These are phyloP conservation scores for Debaryomyces coudertii DNA, from an alignment of 1,139 yeast genomes.

Conservation along the genomic window DNA sequence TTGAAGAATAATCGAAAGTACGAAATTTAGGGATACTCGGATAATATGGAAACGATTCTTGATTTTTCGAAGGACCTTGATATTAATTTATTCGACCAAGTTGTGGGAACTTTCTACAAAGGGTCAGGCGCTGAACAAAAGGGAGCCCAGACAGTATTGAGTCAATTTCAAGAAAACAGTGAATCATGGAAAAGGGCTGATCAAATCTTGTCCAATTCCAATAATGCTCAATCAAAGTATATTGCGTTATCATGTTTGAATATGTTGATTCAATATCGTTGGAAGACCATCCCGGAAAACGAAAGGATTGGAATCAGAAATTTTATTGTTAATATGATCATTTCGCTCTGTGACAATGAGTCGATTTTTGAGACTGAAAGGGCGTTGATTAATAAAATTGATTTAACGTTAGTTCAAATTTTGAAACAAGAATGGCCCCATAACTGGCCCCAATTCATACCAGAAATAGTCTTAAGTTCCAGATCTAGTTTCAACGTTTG, in stretches of 20 bases:
- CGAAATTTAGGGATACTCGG: background rate
- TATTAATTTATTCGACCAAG: slow-evolving; percentile 74
- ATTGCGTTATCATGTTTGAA: slow-evolving; percentile 90
- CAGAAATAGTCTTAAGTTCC: slow-evolving; percentile 86
- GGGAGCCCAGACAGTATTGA: slow-evolving; percentile 79
- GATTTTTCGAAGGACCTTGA: slow-evolving; percentile 88
- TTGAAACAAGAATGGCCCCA: slow-evolving; percentile 99
- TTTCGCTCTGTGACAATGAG: slow-evolving; percentile 87
- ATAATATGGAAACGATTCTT: slow-evolving; percentile 78
- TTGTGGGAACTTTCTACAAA: slow-evolving; percentile 84
- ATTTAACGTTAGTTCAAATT: slow-evolving; percentile 88
- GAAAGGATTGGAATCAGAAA: slow-evolving; percentile 90
- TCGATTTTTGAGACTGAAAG: slow-evolving; percentile 72
- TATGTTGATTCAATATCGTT: slow-evolving; percentile 83
- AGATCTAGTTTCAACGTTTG: slow-evolving; percentile 89
- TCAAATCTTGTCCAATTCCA: slow-evolving; percentile 76
- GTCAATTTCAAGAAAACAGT: slow-evolving; percentile 90
- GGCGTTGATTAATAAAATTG: slow-evolving; percentile 89
- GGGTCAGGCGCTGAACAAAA: slow-evolving; percentile 83
- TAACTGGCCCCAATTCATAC: slow-evolving; percentile 96
- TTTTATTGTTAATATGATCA: slow-evolving; percentile 88
- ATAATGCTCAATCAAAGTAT: slow-evolving; percentile 85
- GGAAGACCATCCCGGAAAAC: slow-evolving; percentile 89
- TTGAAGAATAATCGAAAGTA: background rate
- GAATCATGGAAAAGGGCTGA: slow-evolving; percentile 97